Base-by-base conservation (phyloP, 208 protist species). In the Leishmania major region DNA sequence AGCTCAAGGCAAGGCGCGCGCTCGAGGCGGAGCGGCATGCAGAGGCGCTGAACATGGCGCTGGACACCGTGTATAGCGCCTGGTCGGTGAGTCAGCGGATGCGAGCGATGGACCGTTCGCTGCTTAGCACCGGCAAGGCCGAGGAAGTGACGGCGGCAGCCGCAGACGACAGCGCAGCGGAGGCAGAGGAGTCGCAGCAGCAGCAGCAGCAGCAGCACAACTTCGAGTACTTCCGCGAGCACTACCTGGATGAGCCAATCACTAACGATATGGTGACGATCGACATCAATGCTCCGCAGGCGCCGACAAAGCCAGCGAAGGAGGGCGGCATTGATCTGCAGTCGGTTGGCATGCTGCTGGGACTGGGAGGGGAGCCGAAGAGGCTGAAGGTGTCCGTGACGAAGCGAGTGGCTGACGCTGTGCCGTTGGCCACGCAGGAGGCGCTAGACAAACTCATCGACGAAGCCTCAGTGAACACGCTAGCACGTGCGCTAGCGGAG, bases 371-470 rank as follows among this genome's bases (percentile, higher is more conserved):
- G 17, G 93, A 93, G 67, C 77, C 81, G 31, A 89, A 89, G 75
- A 71, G 80, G 75, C 84, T 84, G 67, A 93, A 93, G 83, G 87
- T 89, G 49, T 67, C 84, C 28, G 91, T 96, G 37, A 94, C 84
- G 45, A 94, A 95, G 83, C 89, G 86, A 11, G 91, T 98, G 6
- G 71, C 79, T 28, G 96, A 98, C 43, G 94, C 94, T 60, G 85
- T 98, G 77, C 91, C 91, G 75, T 90, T 98, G 28, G 88, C 94
- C 28, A 90, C 90, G 82, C 94, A 98, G 80, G 91, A 97, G 72
- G 92, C 95, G 49, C 82, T 97, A 17, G 92, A 97, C 57, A 98
- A 98, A 83, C 89, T 98, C 43, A 91, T 99, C 57, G 95, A 98
- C 75, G 91, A 97, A 45, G 90, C 92, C n/a, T 85, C 88, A 11